These are phyloP conservation scores for Meyerozyma carpophila DNA, from an alignment of 1,139 yeast genomes.

Conservation along the genomic window DNA sequence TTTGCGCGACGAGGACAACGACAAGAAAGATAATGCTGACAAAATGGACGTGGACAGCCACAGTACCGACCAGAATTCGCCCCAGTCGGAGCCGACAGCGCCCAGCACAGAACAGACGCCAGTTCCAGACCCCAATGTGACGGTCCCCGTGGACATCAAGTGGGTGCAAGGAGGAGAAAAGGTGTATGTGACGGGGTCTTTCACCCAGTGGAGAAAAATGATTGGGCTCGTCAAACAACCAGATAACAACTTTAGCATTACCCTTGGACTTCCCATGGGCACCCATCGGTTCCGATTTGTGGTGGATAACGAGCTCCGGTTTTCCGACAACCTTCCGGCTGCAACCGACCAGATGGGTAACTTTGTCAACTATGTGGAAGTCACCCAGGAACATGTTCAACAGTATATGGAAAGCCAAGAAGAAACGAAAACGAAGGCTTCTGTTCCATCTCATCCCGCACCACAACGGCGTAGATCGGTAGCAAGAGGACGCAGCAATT, in stretches of 20 bases:
- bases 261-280: constrained; percentile 43
- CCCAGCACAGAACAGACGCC: constrained; percentile 10
- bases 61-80: constrained; percentile 4
- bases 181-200: constrained; percentile 54
- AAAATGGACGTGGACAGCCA: constrained; percentile 19
- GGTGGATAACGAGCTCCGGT: constrained; percentile 43
- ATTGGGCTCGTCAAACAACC: constrained; percentile 47
- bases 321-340: constrained; percentile 42
- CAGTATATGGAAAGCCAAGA: constrained; percentile 17
- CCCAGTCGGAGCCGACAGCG: constrained; percentile 4
- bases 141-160: constrained; percentile 73
- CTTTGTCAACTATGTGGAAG: constrained; percentile 45
- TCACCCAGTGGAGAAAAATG: constrained; percentile 49
- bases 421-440: constrained; percentile 1
- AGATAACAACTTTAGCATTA: constrained; percentile 33
- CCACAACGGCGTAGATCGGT: constrained; percentile 12
- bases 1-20: constrained; percentile 28
- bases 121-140: constrained; percentile 22
- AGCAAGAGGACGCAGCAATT: constrained; percentile 24
- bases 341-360: constrained; percentile 51
- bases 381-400: constrained; percentile 37
- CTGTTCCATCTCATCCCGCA: neutral
- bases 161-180: constrained; percentile 96
- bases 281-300: constrained; percentile 46
- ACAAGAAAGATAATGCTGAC: constrained; percentile 7